Evolutionary conservation across 805 yeast species (phyloP), one percentile per base, ranked within the genome.

Genomic region (Debaryomyces maramus): DNA sequence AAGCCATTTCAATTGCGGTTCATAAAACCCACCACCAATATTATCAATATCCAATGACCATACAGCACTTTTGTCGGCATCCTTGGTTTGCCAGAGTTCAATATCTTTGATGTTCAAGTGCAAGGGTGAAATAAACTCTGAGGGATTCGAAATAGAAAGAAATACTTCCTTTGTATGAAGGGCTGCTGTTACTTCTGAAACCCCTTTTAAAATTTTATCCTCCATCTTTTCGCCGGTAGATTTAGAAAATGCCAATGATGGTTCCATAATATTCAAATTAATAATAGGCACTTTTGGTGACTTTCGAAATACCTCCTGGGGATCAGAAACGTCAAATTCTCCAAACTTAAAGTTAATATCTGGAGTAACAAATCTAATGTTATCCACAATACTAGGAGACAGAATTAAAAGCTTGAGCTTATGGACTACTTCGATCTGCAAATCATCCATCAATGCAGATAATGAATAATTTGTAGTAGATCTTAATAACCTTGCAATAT

Each of bases 381-480:
- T 80, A 18, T 55, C 52, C 5, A 72, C 65, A n/a, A 57, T 48
- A 1, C 71, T 61, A 0, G 59, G 46, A 1, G 65, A 60, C 4
- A 50, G 40, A 32, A 73, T 51, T 16, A 63, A 55, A 6, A 36
- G 37, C 18, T 67, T 61, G 18, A 86, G 57, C 6, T 65, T 61
- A 23, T 61, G 58, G 9, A 86, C 68, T 2, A 84, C 75, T 7
- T 78, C 77, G 13, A 77, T 57, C 43, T 90, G 95, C 11, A 88
- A 60, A 13, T 58, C 56, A 56, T 90, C 97, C 50, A 89, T 63
- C 4, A 80, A 66, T 9, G 71, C 66, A 7, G 71, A 72, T 23
- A 80, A 54, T 2, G 74, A 64, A 11, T 65, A 63, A 13, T 58
- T 59, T 17, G 67, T 63, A 10, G 64, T 48, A 1, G 61, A 58